A percentile compares a stretch with the other conserved stretches of the same genome.
phyloP scores from a whole-genome alignment of 306 rosid genomes.

The Acacia melanoxylon region DNA sequence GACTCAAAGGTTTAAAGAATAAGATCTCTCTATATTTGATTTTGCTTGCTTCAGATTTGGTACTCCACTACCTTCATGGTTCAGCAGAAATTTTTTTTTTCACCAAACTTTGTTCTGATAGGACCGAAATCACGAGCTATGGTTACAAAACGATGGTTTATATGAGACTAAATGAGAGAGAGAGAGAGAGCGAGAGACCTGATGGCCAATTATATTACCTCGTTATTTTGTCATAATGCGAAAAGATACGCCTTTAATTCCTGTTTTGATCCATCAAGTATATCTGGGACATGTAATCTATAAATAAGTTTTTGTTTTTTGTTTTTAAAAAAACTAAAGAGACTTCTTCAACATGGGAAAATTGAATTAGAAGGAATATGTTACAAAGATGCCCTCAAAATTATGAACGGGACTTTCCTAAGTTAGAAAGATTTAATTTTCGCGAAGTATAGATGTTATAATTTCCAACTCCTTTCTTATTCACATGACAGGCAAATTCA shows the following conservation, averaged over 20 bases:
- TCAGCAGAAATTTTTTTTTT: neutral
- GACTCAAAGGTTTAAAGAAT: too few species aligned
- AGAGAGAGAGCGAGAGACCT: too few species aligned
- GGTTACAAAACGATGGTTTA: slow-evolving; percentile 3
- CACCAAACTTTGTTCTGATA: neutral
- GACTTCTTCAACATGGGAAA: neutral
- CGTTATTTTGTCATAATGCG: neutral
- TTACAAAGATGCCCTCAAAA: neutral
- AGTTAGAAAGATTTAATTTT: neutral
- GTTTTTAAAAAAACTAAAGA: too few species aligned
- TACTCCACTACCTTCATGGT: neutral
- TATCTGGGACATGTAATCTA: neutral
- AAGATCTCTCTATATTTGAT: too few species aligned
- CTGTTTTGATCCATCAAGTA: neutral
- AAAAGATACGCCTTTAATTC: neutral
- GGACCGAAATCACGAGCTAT: neutral
- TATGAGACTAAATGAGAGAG: neutral
- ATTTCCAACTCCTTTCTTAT: neutral
- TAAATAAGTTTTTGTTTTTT: neutral
- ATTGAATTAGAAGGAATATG: too few species aligned
- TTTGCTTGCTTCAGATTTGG: neutral
- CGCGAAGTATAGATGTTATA: neutral
- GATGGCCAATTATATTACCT: neutral
- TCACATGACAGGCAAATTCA: neutral
- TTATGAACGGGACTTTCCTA: neutral